phyloP scores from a whole-genome alignment of 2,329 filamentous ascomycete genomes.

The Myriosclerotinia curreyana region DNA sequence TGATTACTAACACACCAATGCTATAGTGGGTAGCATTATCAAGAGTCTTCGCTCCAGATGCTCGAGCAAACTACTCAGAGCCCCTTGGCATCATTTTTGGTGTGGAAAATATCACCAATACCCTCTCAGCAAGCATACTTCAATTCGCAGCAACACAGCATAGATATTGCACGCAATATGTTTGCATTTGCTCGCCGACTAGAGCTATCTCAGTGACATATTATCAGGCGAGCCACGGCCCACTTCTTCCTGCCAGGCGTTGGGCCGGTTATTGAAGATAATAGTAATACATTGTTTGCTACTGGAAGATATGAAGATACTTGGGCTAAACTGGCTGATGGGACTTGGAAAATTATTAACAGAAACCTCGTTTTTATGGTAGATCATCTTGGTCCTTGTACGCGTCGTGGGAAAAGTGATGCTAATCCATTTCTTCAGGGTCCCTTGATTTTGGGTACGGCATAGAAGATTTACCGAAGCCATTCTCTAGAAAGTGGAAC shows the following conservation, averaged over 20 bases:
- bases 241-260: background rate
- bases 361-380: background rate
- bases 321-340: background rate
- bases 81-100: background rate
- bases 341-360: conserved; percentile 1
- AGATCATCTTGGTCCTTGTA: background rate
- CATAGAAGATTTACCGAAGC: background rate
- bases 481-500: too few relatives aligned
- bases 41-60: background rate
- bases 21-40: background rate
- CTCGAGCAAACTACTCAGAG: conserved; percentile 2
- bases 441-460: background rate
- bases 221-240: background rate
- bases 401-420: too few relatives aligned
- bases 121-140: background rate
- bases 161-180: conserved; percentile 10
- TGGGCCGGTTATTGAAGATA: background rate
- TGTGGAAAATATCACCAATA: background rate
- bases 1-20: background rate
- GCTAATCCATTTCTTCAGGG: background rate
- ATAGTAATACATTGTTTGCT: background rate
- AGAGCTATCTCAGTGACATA: background rate
- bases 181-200: background rate
- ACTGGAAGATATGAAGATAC: conserved; percentile 4
- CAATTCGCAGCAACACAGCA: background rate